Base-by-base conservation (phyloP, 225 moss, liverwort and hornwort genomes). In the Ulota crispa region DNA sequence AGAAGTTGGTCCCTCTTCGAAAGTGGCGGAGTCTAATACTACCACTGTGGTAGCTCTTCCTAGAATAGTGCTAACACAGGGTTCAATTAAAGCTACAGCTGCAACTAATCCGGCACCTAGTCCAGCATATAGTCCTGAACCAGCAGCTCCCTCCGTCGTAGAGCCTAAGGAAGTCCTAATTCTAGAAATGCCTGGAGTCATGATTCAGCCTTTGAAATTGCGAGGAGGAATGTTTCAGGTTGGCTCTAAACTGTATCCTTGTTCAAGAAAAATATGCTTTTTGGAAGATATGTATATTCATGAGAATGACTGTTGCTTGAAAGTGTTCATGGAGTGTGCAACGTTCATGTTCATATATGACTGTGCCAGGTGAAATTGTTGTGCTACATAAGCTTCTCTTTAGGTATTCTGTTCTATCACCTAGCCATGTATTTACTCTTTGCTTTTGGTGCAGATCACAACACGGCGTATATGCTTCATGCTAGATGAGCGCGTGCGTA, bases 221-320 rank as follows among this genome's bases (percentile, higher is more conserved):
- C 84, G 91, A 85, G 89, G 96, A 88, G 99, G 99, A 92, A 93
- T 94, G 92, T 96, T 99, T 60, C 96, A 99, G 90, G 99, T 99
- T 92, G 28, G 79, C 63, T 57, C 42, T 70, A 18, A 45, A 62
- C 45, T 83, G 42, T 16, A 24, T 47, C 37, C 23, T 43, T 28
- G 2, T 66, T 59, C 20, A 59, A 56, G 39, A 55, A 72, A 61
- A 43, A 54, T n/a, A 32, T 50, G 50, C 16, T 50, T 47, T 41
- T 37, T 72, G 60, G 55, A 61, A 21, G 59, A 24, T 32, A 20
- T 52, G 18, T 60, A 45, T 27, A 21, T 69, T 69, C 24, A 6
- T 34, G 30, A 30, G 70, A 68, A 20, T 61, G 53, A 52, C 50
- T 57, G 59, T 55, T 54, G 7, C 21, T 47, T 7, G 53, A 0